A percentile compares a stretch with the other conserved stretches of the same genome.
These are phyloP conservation scores for Monilinia aucupariae DNA, from an alignment of 2,329 filamentous ascomycete genomes.

Conservation along the genomic window DNA sequence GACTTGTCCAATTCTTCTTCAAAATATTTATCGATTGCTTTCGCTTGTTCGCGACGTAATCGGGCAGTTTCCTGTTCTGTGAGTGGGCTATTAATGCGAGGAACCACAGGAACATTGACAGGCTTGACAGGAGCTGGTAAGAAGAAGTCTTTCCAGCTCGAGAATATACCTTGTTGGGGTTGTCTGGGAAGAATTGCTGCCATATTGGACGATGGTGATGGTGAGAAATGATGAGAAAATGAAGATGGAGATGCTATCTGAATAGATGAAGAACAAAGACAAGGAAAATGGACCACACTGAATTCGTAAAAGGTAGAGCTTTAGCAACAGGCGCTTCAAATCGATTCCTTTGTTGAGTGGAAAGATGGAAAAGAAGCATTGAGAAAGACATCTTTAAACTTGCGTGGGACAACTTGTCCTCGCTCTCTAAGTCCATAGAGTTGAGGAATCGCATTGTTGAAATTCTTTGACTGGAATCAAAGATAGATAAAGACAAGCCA, in stretches of 20 bases:
- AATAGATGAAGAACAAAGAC: neutral
- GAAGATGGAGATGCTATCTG: conserved; percentile 3
- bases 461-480: neutral
- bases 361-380: neutral
- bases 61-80: neutral
- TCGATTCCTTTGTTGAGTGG: conserved; percentile 2
- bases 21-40: conserved; percentile 14
- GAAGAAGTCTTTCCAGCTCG: neutral
- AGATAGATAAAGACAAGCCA: neutral
- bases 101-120: neutral
- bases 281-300: neutral
- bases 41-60: conserved; percentile 10
- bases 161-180: neutral
- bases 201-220: conserved; percentile 1
- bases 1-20: conserved; percentile 15
- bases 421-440: neutral
- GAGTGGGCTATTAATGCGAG: neutral
- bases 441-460: conserved; percentile 4
- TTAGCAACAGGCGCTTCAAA: neutral
- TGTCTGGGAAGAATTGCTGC: neutral
- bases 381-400: neutral
- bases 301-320: neutral
- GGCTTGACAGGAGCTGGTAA: neutral
- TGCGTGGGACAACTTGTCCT: conserved; percentile 3
- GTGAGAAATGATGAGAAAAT: neutral